These are phyloP conservation scores for Suillus spraguei DNA, from an alignment of 768 basidiomycete genomes.

Conservation along the genomic window DNA sequence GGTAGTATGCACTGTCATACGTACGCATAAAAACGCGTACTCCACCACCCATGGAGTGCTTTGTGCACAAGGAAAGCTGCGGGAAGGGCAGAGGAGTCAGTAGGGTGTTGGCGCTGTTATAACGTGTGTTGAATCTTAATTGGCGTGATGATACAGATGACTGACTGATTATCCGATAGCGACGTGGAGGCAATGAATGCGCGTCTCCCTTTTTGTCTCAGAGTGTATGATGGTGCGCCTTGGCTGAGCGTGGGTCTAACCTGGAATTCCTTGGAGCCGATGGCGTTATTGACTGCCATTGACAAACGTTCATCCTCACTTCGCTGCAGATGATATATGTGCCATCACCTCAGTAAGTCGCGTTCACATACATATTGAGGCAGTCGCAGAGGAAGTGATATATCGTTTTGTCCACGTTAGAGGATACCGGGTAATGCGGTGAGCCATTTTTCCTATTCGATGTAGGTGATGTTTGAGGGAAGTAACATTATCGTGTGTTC, in stretches of 20 bases:
- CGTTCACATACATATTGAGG: too few relatives aligned
- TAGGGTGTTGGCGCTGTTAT: background rate
- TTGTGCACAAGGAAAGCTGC: background rate
- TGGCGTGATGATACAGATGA: background rate
- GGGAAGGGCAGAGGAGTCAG: background rate
- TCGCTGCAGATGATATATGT: too few relatives aligned
- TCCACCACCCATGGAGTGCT: background rate
- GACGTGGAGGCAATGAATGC: background rate
- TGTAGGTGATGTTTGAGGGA: background rate
- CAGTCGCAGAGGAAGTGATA: too few relatives aligned
- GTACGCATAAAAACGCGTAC: background rate
- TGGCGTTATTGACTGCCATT: background rate
- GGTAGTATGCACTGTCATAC: background rate
- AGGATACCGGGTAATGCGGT: background rate
- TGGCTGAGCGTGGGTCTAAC: background rate
- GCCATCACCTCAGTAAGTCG: too few relatives aligned
- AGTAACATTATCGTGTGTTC: background rate
- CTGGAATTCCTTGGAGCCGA: background rate
- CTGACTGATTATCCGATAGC: background rate
- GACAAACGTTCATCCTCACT: background rate
- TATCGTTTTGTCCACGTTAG: background rate
- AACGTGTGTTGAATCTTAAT: background rate
- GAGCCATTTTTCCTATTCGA: background rate
- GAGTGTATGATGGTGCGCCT: background rate
- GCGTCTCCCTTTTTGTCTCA: background rate